Evolutionary conservation across 257 asterid genomes (phyloP), one percentile per base, ranked within the genome.

Genomic region (Gynochthodes officinalis): DNA sequence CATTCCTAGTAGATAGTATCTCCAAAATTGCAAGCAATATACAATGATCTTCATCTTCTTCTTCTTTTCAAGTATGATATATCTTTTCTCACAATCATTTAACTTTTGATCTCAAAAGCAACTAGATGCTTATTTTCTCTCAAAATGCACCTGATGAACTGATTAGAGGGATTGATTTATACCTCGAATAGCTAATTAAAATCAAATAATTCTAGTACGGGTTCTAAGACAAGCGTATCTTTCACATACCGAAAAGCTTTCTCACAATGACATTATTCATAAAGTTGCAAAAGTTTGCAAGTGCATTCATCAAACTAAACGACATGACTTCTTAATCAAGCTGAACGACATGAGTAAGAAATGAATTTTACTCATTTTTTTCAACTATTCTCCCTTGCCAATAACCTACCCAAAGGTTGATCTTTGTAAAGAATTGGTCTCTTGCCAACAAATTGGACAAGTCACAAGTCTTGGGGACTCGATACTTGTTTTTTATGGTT

Each of bases 181-280:
- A 80, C 71, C 14, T 76, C 71, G 23, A 80, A 69, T 0, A 63
- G 63, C 7, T 7, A 0, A 0, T 52, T 75, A 7, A 80, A 73
- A 11, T 62, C 37, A 0, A 27, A 63, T 23, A 73, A n/a, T 25
- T 21, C 60, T 9, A 76, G 7, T 1, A 80, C 33, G 0, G 35
- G 78, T 0, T 43, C 30, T 0, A 21, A 14, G 0, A 48, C 15
- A 0, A 64, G 3, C 0, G 35, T 64, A 9, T 48, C 5, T 43
- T 80, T 73, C 0, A 27, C 27, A 15, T 6, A 0, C 33, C 27
- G 5, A 53, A 76, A 80, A 0, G 78, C 67, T 10, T 1, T 35
- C 5, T 23, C 23, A 6, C 73, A 64, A 61, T 19, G 4, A 39
- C 39, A 30, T 66, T 23, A 11, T 66, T 74, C 66, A 60, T 60